Evolutionary conservation across 2,329 filamentous ascomycete genomes (phyloP).

Genomic region (Immersiporthe knoxdaviesiana): DNA sequence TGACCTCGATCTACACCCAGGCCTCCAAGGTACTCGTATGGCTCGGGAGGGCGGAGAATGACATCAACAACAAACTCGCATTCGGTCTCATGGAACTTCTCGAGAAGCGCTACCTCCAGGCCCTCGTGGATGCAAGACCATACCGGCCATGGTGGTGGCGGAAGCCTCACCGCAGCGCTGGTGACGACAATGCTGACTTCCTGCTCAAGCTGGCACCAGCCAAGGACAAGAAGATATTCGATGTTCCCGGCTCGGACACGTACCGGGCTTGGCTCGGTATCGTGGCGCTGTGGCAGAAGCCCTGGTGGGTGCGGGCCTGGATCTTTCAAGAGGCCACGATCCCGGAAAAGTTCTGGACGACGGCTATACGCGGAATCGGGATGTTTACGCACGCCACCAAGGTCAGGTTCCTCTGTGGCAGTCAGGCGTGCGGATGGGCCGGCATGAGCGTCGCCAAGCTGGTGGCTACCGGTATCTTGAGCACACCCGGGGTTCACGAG

Average conservation of each 20-base stretch:
- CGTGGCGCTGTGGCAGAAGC: not conserved
- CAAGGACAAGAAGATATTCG: slow-evolving; percentile 10
- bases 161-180: not conserved
- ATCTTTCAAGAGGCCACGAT: slow-evolving; percentile 5
- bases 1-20: slow-evolving; percentile 4
- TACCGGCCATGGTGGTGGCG: slow-evolving; percentile 5
- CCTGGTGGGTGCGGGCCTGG: not conserved
- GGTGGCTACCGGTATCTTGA: not conserved
- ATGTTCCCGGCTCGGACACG: not conserved
- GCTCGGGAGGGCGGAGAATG: not conserved
- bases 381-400: not conserved
- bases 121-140: not conserved
- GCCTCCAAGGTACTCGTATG: slow-evolving; percentile 12
- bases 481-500: not conserved
- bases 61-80: not conserved
- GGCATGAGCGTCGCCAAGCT: not conserved
- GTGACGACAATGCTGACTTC: not conserved
- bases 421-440: not conserved
- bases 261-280: slow-evolving; percentile 7
- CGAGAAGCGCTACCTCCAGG: not conserved
- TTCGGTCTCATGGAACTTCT: not conserved
- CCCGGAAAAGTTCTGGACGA: not conserved
- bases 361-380: not conserved
- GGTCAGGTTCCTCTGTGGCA: not conserved
- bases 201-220: not conserved